Base-by-base conservation (phyloP, 176 grass and related monocot genomes). In the Eremochloa ophiuroides region DNA sequence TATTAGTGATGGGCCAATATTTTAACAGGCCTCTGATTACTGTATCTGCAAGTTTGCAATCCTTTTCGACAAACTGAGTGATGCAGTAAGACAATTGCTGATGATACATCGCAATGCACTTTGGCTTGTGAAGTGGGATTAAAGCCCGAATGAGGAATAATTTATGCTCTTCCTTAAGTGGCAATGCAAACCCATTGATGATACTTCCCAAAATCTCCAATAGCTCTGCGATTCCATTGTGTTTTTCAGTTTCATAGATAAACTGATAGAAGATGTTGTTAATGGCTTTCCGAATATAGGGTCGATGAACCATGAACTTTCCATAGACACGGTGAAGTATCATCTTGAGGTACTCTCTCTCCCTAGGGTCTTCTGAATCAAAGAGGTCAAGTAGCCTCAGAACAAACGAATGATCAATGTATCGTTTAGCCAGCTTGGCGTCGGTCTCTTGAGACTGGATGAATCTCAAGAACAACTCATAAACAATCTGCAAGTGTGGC, bases 301-400 rank as follows among this genome's bases (percentile, higher is more conserved):
- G 94, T 0, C 94, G 85, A 74, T 97, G 94, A 41, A 97, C 94
- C 94, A 97, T 97, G 88, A 97, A 97, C 73, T 97, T 97, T 62
- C 94, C 94, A 5, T 97, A 97, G 76, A 97, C 89, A 35, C 94
- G 88, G 63, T 97, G 94, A 47, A 97, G 83, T 67, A 97, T 93
- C 91, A 87, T 93, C 79, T 97, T 97, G 55, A 97, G 77, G 72
- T 89, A 97, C 68, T 97, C 94, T 62, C 94, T 87, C 78, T 93
- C 94, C 58, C 94, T 84, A n/a, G 85, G 91, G 38, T 97, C 94
- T 68, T 97, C 94, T 0, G 94, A 97, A 81, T 97, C 94, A 79
- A 97, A 97, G 62, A 97, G 88, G 41, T 97, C 88, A 70, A 97
- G 94, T 35, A 97, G 64, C 69, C 79, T 88, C 62, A 97, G 69